Conservation (phyloP, 164 flowering plant species). For the Akebia trifoliata region DNA sequence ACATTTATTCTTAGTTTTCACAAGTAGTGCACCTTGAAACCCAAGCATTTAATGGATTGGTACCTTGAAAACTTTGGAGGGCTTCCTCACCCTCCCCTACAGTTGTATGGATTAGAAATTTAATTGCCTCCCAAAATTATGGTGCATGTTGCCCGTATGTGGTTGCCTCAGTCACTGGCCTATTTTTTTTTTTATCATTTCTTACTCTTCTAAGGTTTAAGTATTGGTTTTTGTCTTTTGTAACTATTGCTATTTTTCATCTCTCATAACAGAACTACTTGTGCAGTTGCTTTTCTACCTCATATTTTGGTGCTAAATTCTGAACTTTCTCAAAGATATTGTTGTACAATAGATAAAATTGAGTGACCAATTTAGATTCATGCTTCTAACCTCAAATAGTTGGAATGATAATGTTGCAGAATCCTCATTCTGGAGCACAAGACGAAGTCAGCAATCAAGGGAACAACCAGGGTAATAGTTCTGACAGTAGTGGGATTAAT, state of each 20-base stretch:
- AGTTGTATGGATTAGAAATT: too few species aligned
- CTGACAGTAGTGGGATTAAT: slow-evolving; percentile 26
- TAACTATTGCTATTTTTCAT: neutral
- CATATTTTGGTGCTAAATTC: neutral
- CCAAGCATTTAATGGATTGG: too few species aligned
- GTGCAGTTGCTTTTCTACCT: neutral
- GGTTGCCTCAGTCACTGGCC: neutral
- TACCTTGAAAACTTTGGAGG: too few species aligned
- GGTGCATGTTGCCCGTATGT: neutral
- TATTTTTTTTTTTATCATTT: neutral
- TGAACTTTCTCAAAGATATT: neutral
- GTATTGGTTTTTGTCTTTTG: neutral
- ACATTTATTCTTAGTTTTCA: too few species aligned
- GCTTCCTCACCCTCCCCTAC: too few species aligned
- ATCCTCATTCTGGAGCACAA: slow-evolving; percentile 13
- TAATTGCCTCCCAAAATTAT: neutral
- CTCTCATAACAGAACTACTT: neutral
- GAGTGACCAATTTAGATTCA: neutral
- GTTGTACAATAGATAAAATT: too few species aligned
- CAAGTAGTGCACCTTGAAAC: too few species aligned
- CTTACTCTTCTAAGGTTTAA: neutral
- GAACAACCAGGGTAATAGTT: slow-evolving; percentile 11
- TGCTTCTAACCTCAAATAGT: neutral
- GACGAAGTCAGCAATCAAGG: slow-evolving; percentile 12
- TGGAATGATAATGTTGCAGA: slow-evolving; percentile 15